Evolutionary conservation across 257 asterid species (phyloP).

Genomic region (Jaltomata sinuosa): DNA sequence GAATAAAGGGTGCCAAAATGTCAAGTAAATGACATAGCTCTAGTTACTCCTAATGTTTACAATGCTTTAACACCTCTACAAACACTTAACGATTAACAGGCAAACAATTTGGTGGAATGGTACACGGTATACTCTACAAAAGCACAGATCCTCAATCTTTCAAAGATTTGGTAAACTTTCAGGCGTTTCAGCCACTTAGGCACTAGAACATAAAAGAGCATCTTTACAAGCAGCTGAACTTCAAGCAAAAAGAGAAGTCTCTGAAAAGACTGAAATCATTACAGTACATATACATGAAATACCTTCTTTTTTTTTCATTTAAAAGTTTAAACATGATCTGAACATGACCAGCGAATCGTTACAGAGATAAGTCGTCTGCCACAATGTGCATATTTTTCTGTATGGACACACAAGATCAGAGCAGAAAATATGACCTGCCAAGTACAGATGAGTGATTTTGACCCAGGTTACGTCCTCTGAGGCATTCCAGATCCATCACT

Average conservation of each 20-base stretch:
- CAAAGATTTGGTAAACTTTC: neutral
- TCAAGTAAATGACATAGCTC: neutral
- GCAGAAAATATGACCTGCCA: slow-evolving; percentile 52
- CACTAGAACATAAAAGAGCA: neutral
- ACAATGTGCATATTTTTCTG: neutral
- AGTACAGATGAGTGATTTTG: slow-evolving; percentile 68
- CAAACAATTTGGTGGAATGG: neutral
- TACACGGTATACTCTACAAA: neutral
- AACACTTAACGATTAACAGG: neutral
- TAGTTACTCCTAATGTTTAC: neutral
- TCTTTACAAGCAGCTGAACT: neutral
- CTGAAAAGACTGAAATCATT: neutral
- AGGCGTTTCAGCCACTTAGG: neutral
- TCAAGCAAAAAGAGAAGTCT: neutral
- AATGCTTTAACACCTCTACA: neutral
- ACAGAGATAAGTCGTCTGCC: neutral
- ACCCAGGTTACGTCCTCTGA: slow-evolving; percentile 78
- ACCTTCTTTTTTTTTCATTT: neutral
- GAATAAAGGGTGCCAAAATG: neutral
- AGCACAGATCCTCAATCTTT: neutral
- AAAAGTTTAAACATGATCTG: neutral
- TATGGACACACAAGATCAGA: slow-evolving; percentile 15
- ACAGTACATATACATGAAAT: neutral
- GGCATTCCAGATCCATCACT: slow-evolving; percentile 90
- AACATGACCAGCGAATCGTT: neutral